Conservation (phyloP, 495 filamentous ascomycete genomes). For the Penicillium bovifimosum region DNA sequence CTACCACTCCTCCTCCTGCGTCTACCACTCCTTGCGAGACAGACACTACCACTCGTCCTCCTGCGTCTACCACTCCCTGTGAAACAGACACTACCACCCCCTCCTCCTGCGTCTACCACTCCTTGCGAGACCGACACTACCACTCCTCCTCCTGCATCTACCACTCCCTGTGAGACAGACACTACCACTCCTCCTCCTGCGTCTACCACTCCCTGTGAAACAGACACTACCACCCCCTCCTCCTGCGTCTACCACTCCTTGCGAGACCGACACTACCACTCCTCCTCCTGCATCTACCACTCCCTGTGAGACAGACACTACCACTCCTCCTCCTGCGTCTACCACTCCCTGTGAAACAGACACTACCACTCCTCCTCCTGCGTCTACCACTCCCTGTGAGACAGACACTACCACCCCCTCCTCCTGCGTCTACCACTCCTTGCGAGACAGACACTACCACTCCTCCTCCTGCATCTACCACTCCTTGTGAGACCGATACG, state of each 20-base stretch:
- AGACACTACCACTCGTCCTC: background rate
- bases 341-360: conserved; percentile 4
- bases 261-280: conserved; percentile 3
- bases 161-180: conserved; percentile 11
- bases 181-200: background rate
- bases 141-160: background rate
- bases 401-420: background rate
- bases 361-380: background rate
- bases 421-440: background rate
- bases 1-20: background rate
- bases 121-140: conserved; percentile 6
- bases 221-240: background rate
- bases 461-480: conserved; percentile 2
- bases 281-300: background rate
- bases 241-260: background rate
- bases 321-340: background rate
- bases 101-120: background rate
- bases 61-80: conserved; percentile 2
- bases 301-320: conserved; percentile 4
- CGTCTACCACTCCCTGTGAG: conserved; percentile 1
- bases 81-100: conserved; percentile 4
- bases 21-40: conserved; percentile 10
- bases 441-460: conserved; percentile 2
- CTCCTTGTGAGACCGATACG: background rate
- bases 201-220: conserved; percentile 2